phyloP scores from a whole-genome alignment of 768 basidiomycete genomes.

The Nidula microcarpa region DNA sequence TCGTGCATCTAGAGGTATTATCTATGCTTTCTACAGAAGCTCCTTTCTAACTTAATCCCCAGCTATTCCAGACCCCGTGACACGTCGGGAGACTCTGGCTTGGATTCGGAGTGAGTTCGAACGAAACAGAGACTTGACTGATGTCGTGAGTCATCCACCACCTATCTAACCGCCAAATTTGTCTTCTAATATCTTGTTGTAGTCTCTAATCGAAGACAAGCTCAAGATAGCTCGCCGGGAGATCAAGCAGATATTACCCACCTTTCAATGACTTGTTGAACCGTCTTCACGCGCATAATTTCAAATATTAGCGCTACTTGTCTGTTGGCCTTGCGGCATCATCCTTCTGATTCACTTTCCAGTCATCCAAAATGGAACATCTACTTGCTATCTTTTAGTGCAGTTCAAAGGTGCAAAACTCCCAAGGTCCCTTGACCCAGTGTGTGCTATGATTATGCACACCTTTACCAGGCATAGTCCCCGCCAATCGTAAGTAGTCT shows the following conservation, averaged over 20 bases:
- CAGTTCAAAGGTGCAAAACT: no score
- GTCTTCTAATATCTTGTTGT: constrained; percentile 1
- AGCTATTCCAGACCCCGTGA: constrained; percentile 62
- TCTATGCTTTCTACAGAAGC: constrained; percentile 3
- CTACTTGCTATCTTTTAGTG: no score
- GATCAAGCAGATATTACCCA: constrained; percentile 54
- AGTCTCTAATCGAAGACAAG: constrained; percentile 62
- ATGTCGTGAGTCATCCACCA: constrained; percentile 41
- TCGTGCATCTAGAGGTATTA: constrained; percentile 62
- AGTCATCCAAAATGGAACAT: no score
- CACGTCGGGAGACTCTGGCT: constrained; percentile 60
- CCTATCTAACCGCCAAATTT: neutral
- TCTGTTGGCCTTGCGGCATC: no score
- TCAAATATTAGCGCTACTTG: no score
- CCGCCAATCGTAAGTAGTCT: no score
- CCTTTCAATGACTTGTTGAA: constrained; percentile 6
- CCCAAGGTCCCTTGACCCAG: no score
- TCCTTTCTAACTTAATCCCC: constrained; percentile 3
- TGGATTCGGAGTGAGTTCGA: constrained; percentile 79
- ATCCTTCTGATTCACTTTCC: no score
- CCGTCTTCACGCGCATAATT: no score
- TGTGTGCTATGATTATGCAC: no score
- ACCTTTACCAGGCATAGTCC: no score
- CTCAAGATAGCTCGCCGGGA: constrained; percentile 57
- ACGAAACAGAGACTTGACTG: constrained; percentile 51